Evolutionary conservation across 106 monocot genomes (phyloP).

Genomic region (Acorus gramineus): DNA sequence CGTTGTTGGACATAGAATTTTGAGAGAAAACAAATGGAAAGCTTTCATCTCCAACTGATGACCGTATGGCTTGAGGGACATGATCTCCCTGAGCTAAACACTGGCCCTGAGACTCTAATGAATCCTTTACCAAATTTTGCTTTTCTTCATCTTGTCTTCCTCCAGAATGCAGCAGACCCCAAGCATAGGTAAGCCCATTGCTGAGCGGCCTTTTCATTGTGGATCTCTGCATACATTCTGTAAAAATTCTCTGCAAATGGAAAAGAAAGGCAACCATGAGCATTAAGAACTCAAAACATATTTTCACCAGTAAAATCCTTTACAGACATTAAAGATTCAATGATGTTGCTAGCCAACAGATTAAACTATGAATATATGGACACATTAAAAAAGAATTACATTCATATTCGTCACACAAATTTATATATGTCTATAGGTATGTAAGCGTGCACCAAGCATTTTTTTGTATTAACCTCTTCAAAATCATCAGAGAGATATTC

Average conservation of each 20-base stretch:
- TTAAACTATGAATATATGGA: too few relatives aligned
- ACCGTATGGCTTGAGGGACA: neutral
- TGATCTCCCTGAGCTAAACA: constrained; percentile 6
- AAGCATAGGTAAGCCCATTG: constrained; percentile 5
- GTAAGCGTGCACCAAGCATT: too few relatives aligned
- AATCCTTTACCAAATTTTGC: constrained; percentile 4
- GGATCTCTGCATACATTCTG: constrained; percentile 8
- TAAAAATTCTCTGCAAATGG: constrained; percentile 6
- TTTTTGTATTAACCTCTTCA: too few relatives aligned
- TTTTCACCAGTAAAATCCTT: too few relatives aligned
- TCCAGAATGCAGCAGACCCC: constrained; percentile 4
- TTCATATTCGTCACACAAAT: too few relatives aligned
- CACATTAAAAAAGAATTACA: too few relatives aligned
- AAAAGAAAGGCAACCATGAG: neutral
- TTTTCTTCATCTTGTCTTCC: neutral
- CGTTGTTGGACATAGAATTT: neutral
- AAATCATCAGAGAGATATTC: too few relatives aligned
- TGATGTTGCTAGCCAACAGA: too few relatives aligned
- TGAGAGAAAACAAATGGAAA: neutral
- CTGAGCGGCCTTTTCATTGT: neutral
- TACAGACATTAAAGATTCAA: too few relatives aligned
- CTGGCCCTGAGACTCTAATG: constrained; percentile 11
- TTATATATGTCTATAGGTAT: too few relatives aligned
- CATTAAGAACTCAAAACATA: too few relatives aligned
- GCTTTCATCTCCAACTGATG: neutral